Percentiles rank a stretch among this genome's conserved stretches.
Evolutionary conservation across 169 alveolate genomes (phyloP).

Genomic region (Eimeria acervulina): DNA sequence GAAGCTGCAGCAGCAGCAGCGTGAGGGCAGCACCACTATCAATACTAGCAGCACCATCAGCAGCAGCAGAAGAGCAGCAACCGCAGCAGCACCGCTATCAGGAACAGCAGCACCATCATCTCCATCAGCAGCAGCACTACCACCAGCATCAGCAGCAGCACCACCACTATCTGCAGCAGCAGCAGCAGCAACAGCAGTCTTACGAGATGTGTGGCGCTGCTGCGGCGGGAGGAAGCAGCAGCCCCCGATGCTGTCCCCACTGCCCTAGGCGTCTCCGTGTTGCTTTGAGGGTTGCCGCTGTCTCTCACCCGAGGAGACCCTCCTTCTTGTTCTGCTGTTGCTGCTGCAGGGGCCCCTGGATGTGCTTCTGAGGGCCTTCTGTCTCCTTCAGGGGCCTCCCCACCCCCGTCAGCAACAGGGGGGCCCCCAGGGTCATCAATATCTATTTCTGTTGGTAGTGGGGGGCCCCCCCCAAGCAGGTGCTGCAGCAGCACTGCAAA

Average conservation of each 20-base stretch:
- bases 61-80: slow-evolving; percentile 4
- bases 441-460: background rate
- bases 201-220: background rate
- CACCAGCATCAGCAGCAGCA: background rate
- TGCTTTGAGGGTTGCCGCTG: background rate
- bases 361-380: background rate
- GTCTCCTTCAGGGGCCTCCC: background rate
- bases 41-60: slow-evolving; percentile 24
- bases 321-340: background rate
- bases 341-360: background rate
- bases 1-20: background rate
- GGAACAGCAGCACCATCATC: background rate
- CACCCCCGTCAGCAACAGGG: background rate
- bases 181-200: background rate
- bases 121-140: background rate
- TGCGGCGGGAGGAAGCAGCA: background rate
- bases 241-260: background rate
- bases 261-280: background rate
- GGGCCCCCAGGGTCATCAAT: background rate
- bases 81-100: background rate
- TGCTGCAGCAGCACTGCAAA: slow-evolving; percentile 52
- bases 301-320: background rate
- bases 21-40: too few relatives aligned
- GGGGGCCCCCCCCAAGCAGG: slow-evolving; percentile 31
- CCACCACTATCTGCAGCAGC: too few relatives aligned